These are phyloP conservation scores for Alternaria sp. DNA, from an alignment of 2,329 filamentous ascomycete species.

Conservation along the genomic window DNA sequence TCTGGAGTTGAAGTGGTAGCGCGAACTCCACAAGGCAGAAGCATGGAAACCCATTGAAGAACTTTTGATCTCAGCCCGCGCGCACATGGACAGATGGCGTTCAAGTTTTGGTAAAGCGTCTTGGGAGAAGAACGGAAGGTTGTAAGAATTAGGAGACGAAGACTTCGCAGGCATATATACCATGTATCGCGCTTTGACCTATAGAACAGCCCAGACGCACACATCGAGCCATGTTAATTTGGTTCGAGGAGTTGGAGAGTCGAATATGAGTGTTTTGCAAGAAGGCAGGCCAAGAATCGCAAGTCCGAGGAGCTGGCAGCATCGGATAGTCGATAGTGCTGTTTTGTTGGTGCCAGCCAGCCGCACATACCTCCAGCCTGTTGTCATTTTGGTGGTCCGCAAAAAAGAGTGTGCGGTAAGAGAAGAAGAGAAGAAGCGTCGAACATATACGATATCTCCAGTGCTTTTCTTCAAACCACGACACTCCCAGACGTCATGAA, in stretches of 20 bases:
- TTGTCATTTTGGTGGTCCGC: not conserved
- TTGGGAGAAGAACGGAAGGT: rapidly evolving
- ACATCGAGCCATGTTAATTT: too few relatives aligned
- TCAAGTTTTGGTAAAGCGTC: not conserved
- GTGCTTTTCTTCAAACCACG: too few relatives aligned
- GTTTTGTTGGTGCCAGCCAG: not conserved
- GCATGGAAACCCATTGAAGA: rapidly evolving
- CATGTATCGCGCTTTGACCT: rapidly evolving
- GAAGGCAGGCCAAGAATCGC: not conserved
- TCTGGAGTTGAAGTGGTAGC: not conserved
- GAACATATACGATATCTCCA: too few relatives aligned
- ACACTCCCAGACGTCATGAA: too few relatives aligned
- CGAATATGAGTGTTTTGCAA: too few relatives aligned
- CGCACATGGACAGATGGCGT: not conserved
- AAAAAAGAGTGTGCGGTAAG: not conserved
- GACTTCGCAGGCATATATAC: not conserved
- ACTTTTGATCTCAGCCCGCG: not conserved
- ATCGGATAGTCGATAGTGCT: too few relatives aligned
- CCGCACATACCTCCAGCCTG: not conserved
- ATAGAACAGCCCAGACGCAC: rapidly evolving
- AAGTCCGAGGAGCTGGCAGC: too few relatives aligned
- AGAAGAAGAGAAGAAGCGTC: not conserved
- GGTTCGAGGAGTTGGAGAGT: too few relatives aligned
- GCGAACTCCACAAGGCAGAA: not conserved
- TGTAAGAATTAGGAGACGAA: not conserved